Evolutionary conservation across 2,329 filamentous ascomycete genomes (phyloP).

Genomic region (Neopestalotiopsis rosae): DNA sequence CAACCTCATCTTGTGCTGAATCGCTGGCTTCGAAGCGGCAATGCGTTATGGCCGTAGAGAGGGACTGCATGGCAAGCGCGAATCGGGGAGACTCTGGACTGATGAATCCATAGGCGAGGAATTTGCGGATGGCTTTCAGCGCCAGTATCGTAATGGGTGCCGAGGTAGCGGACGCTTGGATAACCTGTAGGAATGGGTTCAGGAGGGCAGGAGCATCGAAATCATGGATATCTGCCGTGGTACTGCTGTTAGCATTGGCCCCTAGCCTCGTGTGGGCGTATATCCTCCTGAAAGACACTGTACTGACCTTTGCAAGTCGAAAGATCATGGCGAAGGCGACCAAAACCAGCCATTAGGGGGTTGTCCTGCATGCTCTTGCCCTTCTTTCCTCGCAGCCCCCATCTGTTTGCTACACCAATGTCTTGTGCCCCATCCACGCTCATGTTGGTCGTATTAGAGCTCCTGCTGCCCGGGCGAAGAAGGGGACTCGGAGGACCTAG

Average conservation of each 20-base stretch:
- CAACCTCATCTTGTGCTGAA: slow-evolving; percentile 92
- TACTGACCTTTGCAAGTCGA: slow-evolving; percentile 77
- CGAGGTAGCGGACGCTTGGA: slow-evolving; percentile 93
- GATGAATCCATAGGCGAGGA: slow-evolving; percentile 94
- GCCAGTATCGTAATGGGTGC: slow-evolving; percentile 96
- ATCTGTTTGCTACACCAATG: slow-evolving; percentile 75
- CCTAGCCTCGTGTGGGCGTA: not conserved
- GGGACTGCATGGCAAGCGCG: slow-evolving; percentile 87
- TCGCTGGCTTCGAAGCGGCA: slow-evolving; percentile 98
- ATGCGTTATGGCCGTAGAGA: slow-evolving; percentile 94
- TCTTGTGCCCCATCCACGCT: slow-evolving; percentile 55
- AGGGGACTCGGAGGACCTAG: slow-evolving; percentile 54
- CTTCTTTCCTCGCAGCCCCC: slow-evolving; percentile 93
- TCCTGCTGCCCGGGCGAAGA: slow-evolving; percentile 47
- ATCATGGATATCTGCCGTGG: slow-evolving; percentile 71
- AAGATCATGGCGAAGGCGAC: slow-evolving; percentile 84
- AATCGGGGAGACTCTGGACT: slow-evolving; percentile 84
- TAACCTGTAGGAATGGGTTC: slow-evolving; percentile 94
- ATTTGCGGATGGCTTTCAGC: slow-evolving; percentile 92
- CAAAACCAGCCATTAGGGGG: slow-evolving; percentile 93
- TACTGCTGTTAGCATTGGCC: slow-evolving; percentile 30
- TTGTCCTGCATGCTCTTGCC: slow-evolving; percentile 98
- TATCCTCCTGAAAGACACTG: not conserved
- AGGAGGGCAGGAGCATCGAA: slow-evolving; percentile 92
- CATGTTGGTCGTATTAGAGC: slow-evolving; percentile 36